These are phyloP conservation scores for Candida silvatica DNA, from an alignment of 805 yeast genomes.

Conservation along the genomic window DNA sequence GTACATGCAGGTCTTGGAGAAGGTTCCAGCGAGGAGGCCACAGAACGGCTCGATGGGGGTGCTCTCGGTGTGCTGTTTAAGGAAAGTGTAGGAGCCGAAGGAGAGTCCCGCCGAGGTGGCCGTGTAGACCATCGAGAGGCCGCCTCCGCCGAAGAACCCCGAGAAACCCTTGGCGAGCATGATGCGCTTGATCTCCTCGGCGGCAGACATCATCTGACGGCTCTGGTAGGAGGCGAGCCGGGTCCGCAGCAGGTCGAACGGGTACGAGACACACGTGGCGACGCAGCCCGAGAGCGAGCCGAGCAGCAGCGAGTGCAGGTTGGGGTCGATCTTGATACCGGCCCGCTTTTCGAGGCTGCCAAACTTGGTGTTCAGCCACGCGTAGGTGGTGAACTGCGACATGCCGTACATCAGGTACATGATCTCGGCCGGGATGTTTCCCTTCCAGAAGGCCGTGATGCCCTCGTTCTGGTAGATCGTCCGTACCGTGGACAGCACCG, in stretches of 20 bases:
- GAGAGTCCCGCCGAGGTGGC: slow-evolving; percentile 67
- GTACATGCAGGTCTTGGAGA: slow-evolving; percentile 66
- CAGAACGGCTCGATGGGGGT: slow-evolving; percentile 46
- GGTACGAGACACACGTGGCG: slow-evolving; percentile 74
- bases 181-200: slow-evolving; percentile 27
- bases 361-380: slow-evolving; percentile 41
- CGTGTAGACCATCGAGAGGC: slow-evolving; percentile 49
- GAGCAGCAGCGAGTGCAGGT: slow-evolving; percentile 41
- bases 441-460: slow-evolving; percentile 80
- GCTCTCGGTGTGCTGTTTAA: slow-evolving; percentile 25
- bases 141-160: slow-evolving; percentile 44
- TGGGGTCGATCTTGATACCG: slow-evolving; percentile 22
- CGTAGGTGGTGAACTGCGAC: slow-evolving; percentile 69
- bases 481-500: slow-evolving; percentile 29
- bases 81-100: slow-evolving; percentile 57
- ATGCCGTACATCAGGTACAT: slow-evolving; percentile 85
- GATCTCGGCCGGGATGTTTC: slow-evolving; percentile 85
- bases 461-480: slow-evolving; percentile 48
- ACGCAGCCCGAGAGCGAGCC: slow-evolving; percentile 75
- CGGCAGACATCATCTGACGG: slow-evolving; percentile 25
- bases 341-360: slow-evolving; percentile 19
- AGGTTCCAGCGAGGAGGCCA: slow-evolving; percentile 68
- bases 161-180: slow-evolving; percentile 25
- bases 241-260: slow-evolving; percentile 85
- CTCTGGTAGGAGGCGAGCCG: slow-evolving; percentile 62